Evolutionary conservation across 768 basidiomycete genomes (phyloP).

Genomic region (Gelatoporia subvermispora): DNA sequence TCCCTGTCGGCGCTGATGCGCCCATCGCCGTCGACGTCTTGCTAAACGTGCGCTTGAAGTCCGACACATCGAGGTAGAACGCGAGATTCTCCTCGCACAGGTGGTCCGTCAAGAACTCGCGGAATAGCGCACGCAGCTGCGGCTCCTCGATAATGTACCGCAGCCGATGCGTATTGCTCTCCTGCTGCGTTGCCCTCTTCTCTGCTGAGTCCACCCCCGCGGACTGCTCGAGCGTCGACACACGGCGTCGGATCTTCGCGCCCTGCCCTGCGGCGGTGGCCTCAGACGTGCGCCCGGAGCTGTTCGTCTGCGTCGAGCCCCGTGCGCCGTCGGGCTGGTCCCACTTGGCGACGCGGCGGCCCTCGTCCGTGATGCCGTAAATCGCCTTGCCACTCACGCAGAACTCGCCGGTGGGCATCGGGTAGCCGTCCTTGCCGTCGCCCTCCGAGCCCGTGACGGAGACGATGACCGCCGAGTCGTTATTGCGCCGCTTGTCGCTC

Average conservation of each 20-base stretch:
- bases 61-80: slow-evolving; percentile 96
- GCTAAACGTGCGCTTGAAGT: slow-evolving; percentile 94
- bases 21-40: slow-evolving; percentile 91
- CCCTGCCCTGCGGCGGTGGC: slow-evolving; percentile 38
- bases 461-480: slow-evolving; percentile 90
- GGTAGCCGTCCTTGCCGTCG: slow-evolving; percentile 47
- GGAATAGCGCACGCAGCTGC: slow-evolving; percentile 81
- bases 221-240: slow-evolving; percentile 71
- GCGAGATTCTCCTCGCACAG: slow-evolving; percentile 98
- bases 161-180: slow-evolving; percentile 89
- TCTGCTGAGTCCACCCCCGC: slow-evolving; percentile 53
- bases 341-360: slow-evolving; percentile 83
- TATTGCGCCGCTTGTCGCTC: slow-evolving; percentile 86
- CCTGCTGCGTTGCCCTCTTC: slow-evolving; percentile 49
- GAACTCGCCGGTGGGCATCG: slow-evolving; percentile 90
- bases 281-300: slow-evolving; percentile 56
- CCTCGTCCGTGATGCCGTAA: slow-evolving; percentile 93
- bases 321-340: slow-evolving; percentile 42
- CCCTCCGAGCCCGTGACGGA: slow-evolving; percentile 81
- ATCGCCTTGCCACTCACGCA: slow-evolving; percentile 93
- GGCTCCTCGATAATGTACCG: slow-evolving; percentile 92
- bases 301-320: slow-evolving; percentile 62
- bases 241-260: slow-evolving; percentile 72
- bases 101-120: slow-evolving; percentile 89
- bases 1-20: slow-evolving; percentile 26